Conservation (phyloP, 805 yeast species). For the Metschnikowia continentalis region DNA sequence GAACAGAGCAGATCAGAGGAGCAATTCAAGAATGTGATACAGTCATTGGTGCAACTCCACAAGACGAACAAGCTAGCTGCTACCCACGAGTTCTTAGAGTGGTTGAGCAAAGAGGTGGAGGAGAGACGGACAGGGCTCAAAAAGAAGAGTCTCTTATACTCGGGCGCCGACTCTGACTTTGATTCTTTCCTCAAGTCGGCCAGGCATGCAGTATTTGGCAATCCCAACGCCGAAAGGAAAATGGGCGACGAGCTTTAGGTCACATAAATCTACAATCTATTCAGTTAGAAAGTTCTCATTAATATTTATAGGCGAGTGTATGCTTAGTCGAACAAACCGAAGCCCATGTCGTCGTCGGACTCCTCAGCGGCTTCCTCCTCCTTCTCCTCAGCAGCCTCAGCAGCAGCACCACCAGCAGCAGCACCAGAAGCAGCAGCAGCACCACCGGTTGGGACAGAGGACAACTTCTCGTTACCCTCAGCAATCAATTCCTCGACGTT, state of each 20-base stretch:
- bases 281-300: constrained; percentile 1
- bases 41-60: constrained; percentile 31
- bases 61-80: constrained; percentile 23
- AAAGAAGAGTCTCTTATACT: constrained; percentile 28
- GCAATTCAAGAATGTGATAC: constrained; percentile 32
- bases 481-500: constrained; percentile 33
- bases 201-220: constrained; percentile 74
- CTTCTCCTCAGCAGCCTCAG: constrained; percentile 26
- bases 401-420: constrained; percentile 23
- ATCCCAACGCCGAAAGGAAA: constrained; percentile 58
- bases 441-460: constrained; percentile 33
- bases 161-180: constrained; percentile 34
- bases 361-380: constrained; percentile 24
- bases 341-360: constrained; percentile 29
- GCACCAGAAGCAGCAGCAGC: constrained; percentile 28
- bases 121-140: constrained; percentile 17
- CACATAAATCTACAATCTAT: background rate
- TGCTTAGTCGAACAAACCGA: constrained; percentile 31
- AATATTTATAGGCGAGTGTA: constrained; percentile 7
- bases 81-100: constrained; percentile 48
- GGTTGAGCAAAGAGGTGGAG: constrained; percentile 53
- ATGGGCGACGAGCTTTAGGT: constrained; percentile 36
- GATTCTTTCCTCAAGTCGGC: constrained; percentile 30
- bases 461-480: constrained; percentile 35
- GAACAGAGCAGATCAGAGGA: constrained; percentile 27